Base-by-base conservation (phyloP, 495 filamentous ascomycete genomes). In the Podospora fimiseda region DNA sequence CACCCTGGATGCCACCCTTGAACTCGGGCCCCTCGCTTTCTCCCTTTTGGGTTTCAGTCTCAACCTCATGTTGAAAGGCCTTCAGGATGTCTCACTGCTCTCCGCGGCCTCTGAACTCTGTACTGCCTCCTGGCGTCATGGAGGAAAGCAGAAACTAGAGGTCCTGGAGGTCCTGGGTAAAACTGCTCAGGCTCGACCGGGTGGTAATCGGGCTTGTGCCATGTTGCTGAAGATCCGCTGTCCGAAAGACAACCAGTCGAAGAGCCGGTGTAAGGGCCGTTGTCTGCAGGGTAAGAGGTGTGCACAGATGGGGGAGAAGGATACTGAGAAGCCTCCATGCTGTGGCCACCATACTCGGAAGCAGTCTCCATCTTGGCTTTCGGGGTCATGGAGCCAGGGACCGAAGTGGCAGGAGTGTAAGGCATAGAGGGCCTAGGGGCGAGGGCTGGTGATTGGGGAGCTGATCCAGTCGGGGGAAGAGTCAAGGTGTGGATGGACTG, bases 301-400 rank as follows among this genome's bases (percentile, higher is more conserved):
- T 72, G 66, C 13, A 73, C 59, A 36, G 75, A 70, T 19, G 70
- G 61, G 30, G 76, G 74, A 2, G 76, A 77, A 8, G 71, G 71
- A 50, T 76, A 75, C 48, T 76, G 66, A n/a, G 72, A 71, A 40
- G 68, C 50, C 24, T 77, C 77, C 23, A 61, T 58, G 60, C 51
- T 52, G 51, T 69, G 60, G 41, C 54, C 27, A 6, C 27, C 53
- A 51, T 74, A 78, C 14, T 75, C 74, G 40, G 65, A 48, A 13
- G 58, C 52, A 16, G 52, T 62, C 64, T 79, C 76, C 70, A 79
- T 73, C 65, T 79, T 80, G 60, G 79, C 70, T n/a, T 66, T 59
- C 36, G 73, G 70, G 14, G 74, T 68, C 53, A 75, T 63, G 13
- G 67, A 60, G 14, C 52, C 56, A 23, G 57, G 58, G 9, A 60